Evolutionary conservation across 495 filamentous ascomycete genomes (phyloP), one percentile per base, ranked within the genome.

Genomic region (Aspergillus campestris): DNA sequence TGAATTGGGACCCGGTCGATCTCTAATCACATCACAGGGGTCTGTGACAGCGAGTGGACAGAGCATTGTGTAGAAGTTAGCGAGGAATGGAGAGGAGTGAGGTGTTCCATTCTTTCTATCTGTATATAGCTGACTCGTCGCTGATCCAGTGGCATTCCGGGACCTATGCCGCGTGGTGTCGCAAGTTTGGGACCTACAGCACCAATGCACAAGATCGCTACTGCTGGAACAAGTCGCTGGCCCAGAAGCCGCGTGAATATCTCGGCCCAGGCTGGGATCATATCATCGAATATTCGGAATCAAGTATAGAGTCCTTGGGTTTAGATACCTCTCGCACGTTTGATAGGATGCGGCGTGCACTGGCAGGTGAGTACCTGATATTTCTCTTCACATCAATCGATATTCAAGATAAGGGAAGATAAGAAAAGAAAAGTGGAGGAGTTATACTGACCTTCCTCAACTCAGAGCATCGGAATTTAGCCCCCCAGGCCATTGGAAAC

Each of bases 161-260:
- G n/a, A 53, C 56, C 7, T 64, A 64, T 38, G 40, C 53, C 3
- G 60, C 60, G 9, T 60, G 49, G 9, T 61, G 58, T 34, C 55
- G 55, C 12, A 55, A 62, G 4, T 45, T 62, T 28, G 56, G 59
- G 6, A 48, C 44, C 1, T 48, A 63, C 34, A 7, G 24, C 7
- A 49, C 50, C 14, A 5, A 7, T 8, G 24, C 8, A 0, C 43
- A 32, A 11, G 35, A 35, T 7, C 34, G 34, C 40, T 53, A 37
- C 37, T 58, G 50, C 42, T 62, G 62, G 62, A 65, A 65, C 28
- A 29, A 55, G 27, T 49, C 56, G 31, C 12, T 57, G 8, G 30
- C 50, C 4, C 5, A 45, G 14, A 28, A 13, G 1, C 10, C 36
- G 29, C n/a, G 40, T 5, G 34, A 29, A 1, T 6, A 11, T 13